phyloP scores from a whole-genome alignment of 2,329 filamentous ascomycete species.

The Rhynchosporium graminicola region DNA sequence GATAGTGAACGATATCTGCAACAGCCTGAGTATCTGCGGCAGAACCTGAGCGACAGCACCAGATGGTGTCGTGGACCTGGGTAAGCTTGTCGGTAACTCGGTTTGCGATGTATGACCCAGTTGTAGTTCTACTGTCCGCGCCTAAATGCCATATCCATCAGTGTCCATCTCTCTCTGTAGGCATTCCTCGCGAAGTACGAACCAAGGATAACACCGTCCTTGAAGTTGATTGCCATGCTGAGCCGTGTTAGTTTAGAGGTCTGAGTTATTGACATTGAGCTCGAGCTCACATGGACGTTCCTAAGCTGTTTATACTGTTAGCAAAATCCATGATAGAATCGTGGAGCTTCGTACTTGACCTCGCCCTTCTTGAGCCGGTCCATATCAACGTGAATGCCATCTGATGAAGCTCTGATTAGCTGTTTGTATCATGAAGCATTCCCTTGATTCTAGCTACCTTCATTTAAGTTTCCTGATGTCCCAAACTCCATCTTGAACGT shows the following conservation, averaged over 20 bases:
- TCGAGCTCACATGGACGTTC: conserved; percentile 85
- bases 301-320: conserved; percentile 61
- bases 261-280: conserved; percentile 25
- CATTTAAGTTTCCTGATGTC: conserved; percentile 61
- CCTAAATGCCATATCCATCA: conserved; percentile 49
- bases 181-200: conserved; percentile 36
- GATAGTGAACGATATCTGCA: conserved; percentile 96
- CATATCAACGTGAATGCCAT: conserved; percentile 99
- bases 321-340: conserved; percentile 12
- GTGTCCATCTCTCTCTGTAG: not conserved
- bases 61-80: conserved; percentile 97
- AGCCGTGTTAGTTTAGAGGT: conserved; percentile 36
- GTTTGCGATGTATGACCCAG: conserved; percentile 97
- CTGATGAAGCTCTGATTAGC: conserved; percentile 51
- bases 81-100: conserved; percentile 99
- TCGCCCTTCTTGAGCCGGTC: conserved; percentile 97
- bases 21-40: conserved; percentile 98
- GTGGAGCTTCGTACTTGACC: conserved; percentile 75
- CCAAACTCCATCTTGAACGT: conserved; percentile 60
- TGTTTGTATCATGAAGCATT: conserved; percentile 26
- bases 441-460: conserved; percentile 50
- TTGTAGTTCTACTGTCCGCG: conserved; percentile 96
- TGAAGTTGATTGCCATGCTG: conserved; percentile 99
- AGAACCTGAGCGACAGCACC: conserved; percentile 98
- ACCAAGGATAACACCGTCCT: conserved; percentile 94